Evolutionary conservation across 257 asterid species (phyloP).

Genomic region (Paraleonurus japonicus): DNA sequence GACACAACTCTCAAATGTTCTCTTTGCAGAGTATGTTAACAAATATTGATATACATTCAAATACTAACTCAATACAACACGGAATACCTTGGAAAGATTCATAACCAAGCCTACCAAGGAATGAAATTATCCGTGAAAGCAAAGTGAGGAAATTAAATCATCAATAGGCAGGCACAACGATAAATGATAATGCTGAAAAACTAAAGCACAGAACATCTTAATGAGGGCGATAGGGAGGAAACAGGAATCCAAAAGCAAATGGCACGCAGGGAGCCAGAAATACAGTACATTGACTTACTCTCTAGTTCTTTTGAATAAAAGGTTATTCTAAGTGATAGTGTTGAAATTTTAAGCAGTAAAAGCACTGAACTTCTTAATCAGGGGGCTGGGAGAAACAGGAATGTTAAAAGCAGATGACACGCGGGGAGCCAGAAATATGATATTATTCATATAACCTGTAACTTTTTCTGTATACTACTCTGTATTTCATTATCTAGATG

Average conservation of each 20-base stretch:
- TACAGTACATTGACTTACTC: background rate
- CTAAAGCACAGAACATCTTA: background rate
- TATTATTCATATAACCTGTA: background rate
- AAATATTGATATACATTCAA: conserved; percentile 3
- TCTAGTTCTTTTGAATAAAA: conserved; percentile 10
- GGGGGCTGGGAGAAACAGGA: background rate
- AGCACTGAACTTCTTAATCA: background rate
- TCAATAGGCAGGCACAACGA: conserved; percentile 3
- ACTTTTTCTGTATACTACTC: background rate
- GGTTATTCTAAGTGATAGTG: conserved; percentile 11
- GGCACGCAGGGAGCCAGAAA: background rate
- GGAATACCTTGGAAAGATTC: conserved; percentile 1
- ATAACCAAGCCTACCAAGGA: conserved; percentile 2
- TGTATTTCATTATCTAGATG: background rate
- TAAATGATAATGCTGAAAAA: background rate
- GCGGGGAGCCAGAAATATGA: background rate
- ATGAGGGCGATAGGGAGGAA: background rate
- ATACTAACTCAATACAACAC: background rate
- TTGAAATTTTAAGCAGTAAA: background rate
- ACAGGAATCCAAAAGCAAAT: background rate
- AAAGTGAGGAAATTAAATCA: background rate
- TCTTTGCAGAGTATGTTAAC: background rate
- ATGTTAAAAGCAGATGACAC: background rate
- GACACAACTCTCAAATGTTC: conserved; percentile 10
- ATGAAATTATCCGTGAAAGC: background rate